Evolutionary conservation across 306 rosid species (phyloP), one percentile per base, ranked within the genome.

Genomic region (Vachellia pachyceras): DNA sequence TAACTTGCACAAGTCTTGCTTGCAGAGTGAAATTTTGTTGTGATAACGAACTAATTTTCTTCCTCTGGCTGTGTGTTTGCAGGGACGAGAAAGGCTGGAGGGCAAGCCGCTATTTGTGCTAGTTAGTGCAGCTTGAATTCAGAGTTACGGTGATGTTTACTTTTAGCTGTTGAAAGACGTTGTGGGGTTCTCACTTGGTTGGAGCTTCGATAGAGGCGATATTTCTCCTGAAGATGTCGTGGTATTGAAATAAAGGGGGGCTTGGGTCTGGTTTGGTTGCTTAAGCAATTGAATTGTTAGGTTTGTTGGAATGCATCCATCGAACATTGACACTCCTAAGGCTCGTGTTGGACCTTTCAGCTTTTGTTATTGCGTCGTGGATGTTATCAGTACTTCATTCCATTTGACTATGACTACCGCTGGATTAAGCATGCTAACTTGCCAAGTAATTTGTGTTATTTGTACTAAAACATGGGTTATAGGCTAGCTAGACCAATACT

Each of bases 21-120:
- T 10, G 50, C 14, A 60, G 14, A 47, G 35, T 46, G 55, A 80
- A 72, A 70, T 73, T 61, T 78, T 46, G 18, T 64, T 77, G 76
- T 42, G 75, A 61, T 69, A 45, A 52, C 35, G 75, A 50, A 68
- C 33, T 60, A 64, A 69, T 77, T 66, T 64, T 22, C 54, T 65
- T 76, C 65, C 54, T 44, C 18, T 80, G 85, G 44, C 44, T 78
- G 74, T 52, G 40, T 78, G 71, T 46, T 89, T 80, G 83, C 94
- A 96, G 99, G 99, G 99, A 39, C 88, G 94, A 17, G 97, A 89
- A 5, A 85, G 73, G 83, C 70, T 96, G 85, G 97, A 88, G 63
- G 86, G 80, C 84, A 96, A 84, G 72, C 82, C 97, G 14, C 75
- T 96, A 22, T 96, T 96, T 55, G 94, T 96, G 80, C 89, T 96